Conservation (phyloP, 2,329 filamentous ascomycete species). For the Cercospora sojina region DNA sequence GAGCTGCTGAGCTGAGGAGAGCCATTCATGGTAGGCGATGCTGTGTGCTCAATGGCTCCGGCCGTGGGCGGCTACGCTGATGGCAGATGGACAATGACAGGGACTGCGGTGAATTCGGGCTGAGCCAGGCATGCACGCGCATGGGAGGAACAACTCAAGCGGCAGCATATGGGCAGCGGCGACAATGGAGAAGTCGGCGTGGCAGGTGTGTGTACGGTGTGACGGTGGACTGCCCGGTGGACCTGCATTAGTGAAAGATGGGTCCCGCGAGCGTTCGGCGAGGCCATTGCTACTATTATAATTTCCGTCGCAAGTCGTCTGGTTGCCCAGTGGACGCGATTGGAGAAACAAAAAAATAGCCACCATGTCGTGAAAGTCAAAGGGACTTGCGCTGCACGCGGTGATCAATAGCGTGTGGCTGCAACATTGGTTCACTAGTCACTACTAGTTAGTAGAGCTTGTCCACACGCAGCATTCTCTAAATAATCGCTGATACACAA, state of each 20-base stretch:
- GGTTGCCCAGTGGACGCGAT: constrained; percentile 2
- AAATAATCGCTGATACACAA: background rate
- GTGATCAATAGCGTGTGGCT: background rate
- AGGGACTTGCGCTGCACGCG: background rate
- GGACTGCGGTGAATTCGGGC: constrained; percentile 2
- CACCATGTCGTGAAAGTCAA: constrained; percentile 2
- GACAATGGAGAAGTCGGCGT: background rate
- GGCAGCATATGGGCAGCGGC: background rate
- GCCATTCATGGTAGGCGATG: constrained; percentile 22
- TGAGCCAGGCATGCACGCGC: background rate
- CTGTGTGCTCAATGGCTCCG: background rate
- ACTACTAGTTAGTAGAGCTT: background rate
- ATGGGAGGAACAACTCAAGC: constrained; percentile 2
- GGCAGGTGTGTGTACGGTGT: background rate
- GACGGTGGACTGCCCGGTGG: background rate
- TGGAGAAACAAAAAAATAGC: constrained; percentile 1
- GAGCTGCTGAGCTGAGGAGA: constrained; percentile 12
- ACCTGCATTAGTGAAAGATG: background rate
- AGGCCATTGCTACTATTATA: background rate
- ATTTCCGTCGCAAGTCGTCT: background rate
- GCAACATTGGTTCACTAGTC: background rate
- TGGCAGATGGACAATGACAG: background rate
- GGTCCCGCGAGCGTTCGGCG: background rate
- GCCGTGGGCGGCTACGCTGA: background rate
- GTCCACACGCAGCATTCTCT: background rate